A percentile compares a stretch with the other conserved stretches of the same genome.
Evolutionary conservation across 225 moss, liverwort and hornwort species (phyloP).

Genomic region (Anthoceros angustus): DNA sequence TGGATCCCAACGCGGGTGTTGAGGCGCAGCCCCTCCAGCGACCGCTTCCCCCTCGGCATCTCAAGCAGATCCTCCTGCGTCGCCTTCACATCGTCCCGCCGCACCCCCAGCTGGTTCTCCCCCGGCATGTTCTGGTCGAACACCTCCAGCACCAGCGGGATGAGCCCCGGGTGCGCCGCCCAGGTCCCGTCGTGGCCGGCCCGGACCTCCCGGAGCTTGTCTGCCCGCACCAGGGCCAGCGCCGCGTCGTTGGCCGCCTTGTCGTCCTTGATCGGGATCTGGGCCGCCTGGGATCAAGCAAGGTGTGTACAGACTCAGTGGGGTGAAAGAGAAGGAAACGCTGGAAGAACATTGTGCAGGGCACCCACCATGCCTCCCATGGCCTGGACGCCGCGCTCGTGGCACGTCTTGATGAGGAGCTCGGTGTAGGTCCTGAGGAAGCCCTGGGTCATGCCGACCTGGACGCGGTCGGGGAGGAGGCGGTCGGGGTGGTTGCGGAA

Average conservation of each 20-base stretch:
- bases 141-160: slow-evolving; percentile 46
- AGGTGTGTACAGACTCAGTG: background rate
- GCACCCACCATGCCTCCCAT: slow-evolving; percentile 71
- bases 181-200: slow-evolving; percentile 76
- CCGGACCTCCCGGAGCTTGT: slow-evolving; percentile 57
- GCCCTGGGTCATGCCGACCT: slow-evolving; percentile 63
- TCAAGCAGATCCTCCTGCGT: slow-evolving; percentile 35
- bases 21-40: slow-evolving; percentile 50
- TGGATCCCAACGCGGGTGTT: slow-evolving; percentile 68
- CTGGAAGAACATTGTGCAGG: too few species aligned
- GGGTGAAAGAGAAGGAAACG: background rate
- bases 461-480: slow-evolving; percentile 57
- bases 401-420: slow-evolving; percentile 69
- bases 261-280: slow-evolving; percentile 61
- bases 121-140: slow-evolving; percentile 59
- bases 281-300: slow-evolving; percentile 38
- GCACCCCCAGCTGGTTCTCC: slow-evolving; percentile 56
- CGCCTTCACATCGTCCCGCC: slow-evolving; percentile 49
- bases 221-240: slow-evolving; percentile 34
- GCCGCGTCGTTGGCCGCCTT: slow-evolving; percentile 55
- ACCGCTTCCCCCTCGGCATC: slow-evolving; percentile 50
- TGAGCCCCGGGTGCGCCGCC: slow-evolving; percentile 76
- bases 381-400: slow-evolving; percentile 71
- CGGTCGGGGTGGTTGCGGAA: slow-evolving; percentile 55
- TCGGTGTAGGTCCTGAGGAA: slow-evolving; percentile 68